Conservation (phyloP, 345 rosid species). For the Dovyalis caffra region DNA sequence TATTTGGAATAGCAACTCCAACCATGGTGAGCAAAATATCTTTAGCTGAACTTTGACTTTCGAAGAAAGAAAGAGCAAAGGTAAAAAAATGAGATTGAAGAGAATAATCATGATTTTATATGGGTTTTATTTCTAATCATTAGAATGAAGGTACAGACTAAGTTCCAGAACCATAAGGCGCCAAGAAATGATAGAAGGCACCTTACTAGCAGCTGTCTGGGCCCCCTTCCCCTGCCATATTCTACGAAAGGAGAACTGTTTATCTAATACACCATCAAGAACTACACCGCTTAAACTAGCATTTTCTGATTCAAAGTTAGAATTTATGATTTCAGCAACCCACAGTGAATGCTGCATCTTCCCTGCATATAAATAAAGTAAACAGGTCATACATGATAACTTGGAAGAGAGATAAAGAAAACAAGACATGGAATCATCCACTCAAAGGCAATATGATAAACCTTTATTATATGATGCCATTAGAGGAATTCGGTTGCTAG, state of each 20-base stretch:
- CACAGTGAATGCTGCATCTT: conserved; percentile 95
- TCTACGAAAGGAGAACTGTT: conserved; percentile 68
- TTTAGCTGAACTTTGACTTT: neutral
- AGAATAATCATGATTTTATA: neutral
- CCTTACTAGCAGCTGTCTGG: conserved; percentile 80
- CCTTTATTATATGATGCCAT: conserved; percentile 91
- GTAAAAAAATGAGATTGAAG: too few relatives aligned
- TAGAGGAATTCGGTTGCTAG: conserved; percentile 71
- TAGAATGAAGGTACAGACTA: neutral
- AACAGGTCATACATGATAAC: conserved; percentile 17
- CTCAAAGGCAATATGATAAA: conserved; percentile 26
- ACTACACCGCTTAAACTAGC: conserved; percentile 38
- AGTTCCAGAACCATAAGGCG: neutral
- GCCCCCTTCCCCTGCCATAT: conserved; percentile 97
- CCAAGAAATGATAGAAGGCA: conserved; percentile 28
- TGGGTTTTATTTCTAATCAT: neutral
- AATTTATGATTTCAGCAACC: conserved; percentile 66
- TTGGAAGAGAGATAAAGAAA: neutral
- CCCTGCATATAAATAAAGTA: conserved; percentile 43
- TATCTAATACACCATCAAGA: conserved; percentile 49
- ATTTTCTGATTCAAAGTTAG: conserved; percentile 49
- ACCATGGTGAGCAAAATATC: neutral
- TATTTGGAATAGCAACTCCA: neutral
- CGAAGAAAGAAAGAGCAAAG: neutral
- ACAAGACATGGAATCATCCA: neutral